Conservation (phyloP, 306 rosid genomes). For the Begonia fuchsioides region DNA sequence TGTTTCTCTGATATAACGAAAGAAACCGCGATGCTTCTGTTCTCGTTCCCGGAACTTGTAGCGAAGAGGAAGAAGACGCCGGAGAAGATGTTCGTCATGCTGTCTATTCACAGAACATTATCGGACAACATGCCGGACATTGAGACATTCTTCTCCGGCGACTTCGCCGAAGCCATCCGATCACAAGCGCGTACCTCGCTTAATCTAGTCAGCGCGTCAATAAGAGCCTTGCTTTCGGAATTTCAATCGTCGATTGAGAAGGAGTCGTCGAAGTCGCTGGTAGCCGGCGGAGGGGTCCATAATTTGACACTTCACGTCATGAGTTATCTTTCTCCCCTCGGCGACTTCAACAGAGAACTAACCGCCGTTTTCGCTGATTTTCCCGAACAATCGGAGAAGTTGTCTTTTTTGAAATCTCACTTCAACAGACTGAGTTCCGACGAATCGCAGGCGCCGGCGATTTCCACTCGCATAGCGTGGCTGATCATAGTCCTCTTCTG, state of each 20-base stretch:
- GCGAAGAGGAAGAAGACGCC: slow-evolving; percentile 32
- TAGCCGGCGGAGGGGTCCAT: slow-evolving; percentile 27
- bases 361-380: slow-evolving; percentile 29
- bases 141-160: slow-evolving; percentile 42
- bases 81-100: slow-evolving; percentile 40
- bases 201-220: slow-evolving; percentile 21
- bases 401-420: slow-evolving; percentile 19
- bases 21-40: slow-evolving; percentile 42
- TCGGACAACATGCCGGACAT: slow-evolving; percentile 33
- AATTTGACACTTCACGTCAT: slow-evolving; percentile 21
- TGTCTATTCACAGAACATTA: slow-evolving; percentile 37
- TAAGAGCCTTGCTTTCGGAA: slow-evolving; percentile 19
- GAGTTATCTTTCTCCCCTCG: slow-evolving; percentile 33
- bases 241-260: slow-evolving; percentile 36
- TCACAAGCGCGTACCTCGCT: slow-evolving; percentile 30
- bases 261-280: slow-evolving; percentile 20
- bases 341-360: slow-evolving; percentile 23
- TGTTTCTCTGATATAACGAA: slow-evolving; percentile 47
- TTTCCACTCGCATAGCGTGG: slow-evolving; percentile 29
- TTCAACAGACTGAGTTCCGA: slow-evolving; percentile 18
- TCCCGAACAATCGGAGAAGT: slow-evolving; percentile 7
- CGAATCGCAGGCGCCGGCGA: slow-evolving; percentile 5
- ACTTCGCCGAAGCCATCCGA: slow-evolving; percentile 23
- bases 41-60: slow-evolving; percentile 39
- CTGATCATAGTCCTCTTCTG: slow-evolving; percentile 46